Percentiles rank a stretch among this genome's conserved stretches.
These are phyloP conservation scores for Aureobasidium sp. DNA, from an alignment of 2,329 filamentous ascomycete species.

Conservation along the genomic window DNA sequence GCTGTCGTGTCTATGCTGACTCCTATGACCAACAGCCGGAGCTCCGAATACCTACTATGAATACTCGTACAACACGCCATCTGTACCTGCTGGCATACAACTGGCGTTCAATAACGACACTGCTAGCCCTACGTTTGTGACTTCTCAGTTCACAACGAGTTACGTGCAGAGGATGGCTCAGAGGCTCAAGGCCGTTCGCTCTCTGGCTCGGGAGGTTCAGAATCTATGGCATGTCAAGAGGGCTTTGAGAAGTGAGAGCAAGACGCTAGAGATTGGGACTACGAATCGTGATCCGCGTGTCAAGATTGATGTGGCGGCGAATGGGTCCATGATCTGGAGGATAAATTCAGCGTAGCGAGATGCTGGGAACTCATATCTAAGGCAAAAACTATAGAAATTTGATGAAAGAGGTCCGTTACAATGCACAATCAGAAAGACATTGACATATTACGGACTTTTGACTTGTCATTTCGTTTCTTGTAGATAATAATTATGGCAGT, in stretches of 20 bases:
- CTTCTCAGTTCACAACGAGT: background rate
- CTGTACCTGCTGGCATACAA: background rate
- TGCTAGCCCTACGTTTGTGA: background rate
- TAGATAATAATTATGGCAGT: background rate
- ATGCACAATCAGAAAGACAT: background rate
- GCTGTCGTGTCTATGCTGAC: background rate
- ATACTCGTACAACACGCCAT: background rate
- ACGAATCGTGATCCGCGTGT: background rate
- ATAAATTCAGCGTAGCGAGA: no score
- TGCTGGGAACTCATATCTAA: no score
- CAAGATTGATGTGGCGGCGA: background rate
- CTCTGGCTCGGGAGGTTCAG: background rate
- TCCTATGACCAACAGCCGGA: background rate
- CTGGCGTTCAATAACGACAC: background rate
- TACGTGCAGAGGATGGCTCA: background rate
- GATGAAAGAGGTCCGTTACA: background rate
- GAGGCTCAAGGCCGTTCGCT: background rate
- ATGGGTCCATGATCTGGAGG: background rate
- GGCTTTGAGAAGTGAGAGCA: background rate
- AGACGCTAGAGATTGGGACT: background rate
- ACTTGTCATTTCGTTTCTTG: background rate
- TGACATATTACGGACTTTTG: background rate
- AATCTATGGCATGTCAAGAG: background rate
- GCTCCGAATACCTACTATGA: background rate
- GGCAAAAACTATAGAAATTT: no score